Conservation (phyloP, 208 protist species). For the Leptomonas seymouri region DNA sequence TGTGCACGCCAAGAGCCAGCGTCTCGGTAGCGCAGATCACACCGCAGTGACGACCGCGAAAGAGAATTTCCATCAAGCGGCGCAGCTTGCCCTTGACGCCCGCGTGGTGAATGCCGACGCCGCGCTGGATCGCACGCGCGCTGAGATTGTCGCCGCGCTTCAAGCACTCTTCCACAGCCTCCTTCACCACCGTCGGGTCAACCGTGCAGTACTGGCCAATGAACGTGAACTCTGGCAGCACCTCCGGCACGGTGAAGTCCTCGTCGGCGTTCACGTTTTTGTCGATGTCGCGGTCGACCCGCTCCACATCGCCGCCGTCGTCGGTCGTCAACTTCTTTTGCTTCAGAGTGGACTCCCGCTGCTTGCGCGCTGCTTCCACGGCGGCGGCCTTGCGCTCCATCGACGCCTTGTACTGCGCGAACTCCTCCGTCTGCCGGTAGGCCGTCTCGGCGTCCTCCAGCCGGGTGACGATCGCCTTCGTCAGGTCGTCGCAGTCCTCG, state of each 20-base stretch:
- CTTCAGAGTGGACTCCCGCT: conserved; percentile 80
- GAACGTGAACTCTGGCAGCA: conserved; percentile 90
- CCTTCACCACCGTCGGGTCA: conserved; percentile 42
- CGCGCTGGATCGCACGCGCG: conserved; percentile 73
- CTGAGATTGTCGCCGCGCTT: conserved; percentile 75
- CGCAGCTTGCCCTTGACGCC: conserved; percentile 90
- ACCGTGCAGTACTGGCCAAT: conserved; percentile 63
- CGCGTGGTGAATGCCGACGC: conserved; percentile 94
- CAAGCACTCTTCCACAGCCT: conserved; percentile 67
- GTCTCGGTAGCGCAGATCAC: conserved; percentile 95
- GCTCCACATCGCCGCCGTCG: conserved; percentile 74
- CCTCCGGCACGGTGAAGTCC: conserved; percentile 73
- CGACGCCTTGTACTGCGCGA: conserved; percentile 64
- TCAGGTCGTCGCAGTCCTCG: conserved; percentile 88
- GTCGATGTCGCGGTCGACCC: conserved; percentile 54
- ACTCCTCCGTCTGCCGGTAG: conserved; percentile 90
- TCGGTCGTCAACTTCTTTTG: conserved; percentile 73
- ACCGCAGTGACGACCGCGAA: conserved; percentile 87
- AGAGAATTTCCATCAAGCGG: conserved; percentile 92
- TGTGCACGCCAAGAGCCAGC: conserved; percentile 96
- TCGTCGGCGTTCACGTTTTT: conserved; percentile 48
- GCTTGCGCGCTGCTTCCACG: conserved; percentile 54
- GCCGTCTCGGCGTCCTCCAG: conserved; percentile 80
- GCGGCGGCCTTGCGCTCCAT: conserved; percentile 74
- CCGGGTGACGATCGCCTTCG: conserved; percentile 71